phyloP scores from a whole-genome alignment of 2,329 filamentous ascomycete genomes.

The Dothideomycetidae sp. region DNA sequence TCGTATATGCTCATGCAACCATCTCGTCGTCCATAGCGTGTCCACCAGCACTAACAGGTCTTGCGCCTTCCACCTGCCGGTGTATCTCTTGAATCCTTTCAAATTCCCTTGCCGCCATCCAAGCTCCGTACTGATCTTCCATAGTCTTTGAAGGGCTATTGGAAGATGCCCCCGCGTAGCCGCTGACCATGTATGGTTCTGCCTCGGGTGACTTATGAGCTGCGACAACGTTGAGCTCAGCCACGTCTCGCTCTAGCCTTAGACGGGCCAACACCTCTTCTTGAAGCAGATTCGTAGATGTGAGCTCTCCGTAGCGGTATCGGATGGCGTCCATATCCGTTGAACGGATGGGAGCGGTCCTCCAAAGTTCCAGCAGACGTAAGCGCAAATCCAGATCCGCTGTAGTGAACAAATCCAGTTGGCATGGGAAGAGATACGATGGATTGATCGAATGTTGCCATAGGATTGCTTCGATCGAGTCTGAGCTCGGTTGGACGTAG shows the following conservation, averaged over 20 bases:
- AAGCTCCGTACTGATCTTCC: constrained; percentile 55
- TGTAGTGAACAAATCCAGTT: constrained; percentile 64
- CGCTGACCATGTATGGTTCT: constrained; percentile 74
- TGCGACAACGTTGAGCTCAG: constrained; percentile 6
- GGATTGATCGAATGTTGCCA: constrained; percentile 57
- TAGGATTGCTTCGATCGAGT: constrained; percentile 40
- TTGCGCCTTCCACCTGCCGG: constrained; percentile 6
- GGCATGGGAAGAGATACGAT: constrained; percentile 52
- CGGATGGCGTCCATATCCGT: constrained; percentile 24
- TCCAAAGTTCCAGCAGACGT: constrained; percentile 72
- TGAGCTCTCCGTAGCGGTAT: constrained; percentile 41
- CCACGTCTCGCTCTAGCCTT: constrained; percentile 41
- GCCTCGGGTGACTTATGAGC: constrained; percentile 28
- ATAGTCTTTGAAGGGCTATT: constrained; percentile 37
- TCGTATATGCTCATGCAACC: constrained; percentile 10
- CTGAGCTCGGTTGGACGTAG: constrained; percentile 22
- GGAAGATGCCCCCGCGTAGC: constrained; percentile 57
- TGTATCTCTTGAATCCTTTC: constrained; percentile 37
- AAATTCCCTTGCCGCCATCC: constrained; percentile 38
- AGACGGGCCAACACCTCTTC: constrained; percentile 43
- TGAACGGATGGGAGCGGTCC: constrained; percentile 57
- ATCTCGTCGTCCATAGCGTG: constrained; percentile 13
- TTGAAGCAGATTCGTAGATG: constrained; percentile 38
- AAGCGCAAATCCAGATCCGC: constrained; percentile 58
- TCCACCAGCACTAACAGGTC: not conserved